Conservation (phyloP, 176 grass and related monocot species). For the Themeda triandra region DNA sequence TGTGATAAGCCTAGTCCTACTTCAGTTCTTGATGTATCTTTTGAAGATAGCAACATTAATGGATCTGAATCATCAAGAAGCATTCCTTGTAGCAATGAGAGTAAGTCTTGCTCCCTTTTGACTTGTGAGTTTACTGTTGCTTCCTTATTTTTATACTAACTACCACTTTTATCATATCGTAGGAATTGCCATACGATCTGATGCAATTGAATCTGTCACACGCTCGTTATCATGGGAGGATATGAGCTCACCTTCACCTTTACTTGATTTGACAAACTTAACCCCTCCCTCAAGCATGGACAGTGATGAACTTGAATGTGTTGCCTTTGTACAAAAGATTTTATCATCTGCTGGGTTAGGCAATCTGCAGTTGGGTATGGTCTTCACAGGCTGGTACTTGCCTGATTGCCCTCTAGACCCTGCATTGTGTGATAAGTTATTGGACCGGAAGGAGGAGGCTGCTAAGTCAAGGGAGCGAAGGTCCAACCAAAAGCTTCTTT, state of each 20-base stretch:
- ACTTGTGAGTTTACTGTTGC: neutral
- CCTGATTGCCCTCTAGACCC: conserved; percentile 67
- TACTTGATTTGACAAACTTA: conserved; percentile 8
- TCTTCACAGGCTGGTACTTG: conserved; percentile 65
- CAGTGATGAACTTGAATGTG: conserved; percentile 49
- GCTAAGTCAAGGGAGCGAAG: conserved; percentile 71
- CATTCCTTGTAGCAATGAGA: conserved; percentile 29
- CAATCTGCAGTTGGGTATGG: conserved; percentile 35
- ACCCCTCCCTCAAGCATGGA: conserved; percentile 17
- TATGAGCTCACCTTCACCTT: conserved; percentile 38
- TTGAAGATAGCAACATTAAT: conserved; percentile 55
- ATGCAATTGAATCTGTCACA: conserved; percentile 43
- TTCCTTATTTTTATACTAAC: conserved; percentile 16
- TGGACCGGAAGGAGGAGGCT: conserved; percentile 70
- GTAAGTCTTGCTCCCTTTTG: conserved; percentile 37
- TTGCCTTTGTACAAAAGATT: conserved; percentile 65
- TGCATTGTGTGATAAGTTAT: conserved; percentile 55
- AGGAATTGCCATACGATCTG: conserved; percentile 41
- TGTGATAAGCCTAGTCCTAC: conserved; percentile 64
- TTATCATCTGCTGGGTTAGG: conserved; percentile 63
- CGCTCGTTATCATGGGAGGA: conserved; percentile 65
- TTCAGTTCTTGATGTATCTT: conserved; percentile 68
- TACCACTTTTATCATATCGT: neutral
- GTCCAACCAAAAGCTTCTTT: conserved; percentile 77
- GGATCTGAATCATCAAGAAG: conserved; percentile 52